Conservation (phyloP, 257 asterid species). For the Capsicum baccatum region DNA sequence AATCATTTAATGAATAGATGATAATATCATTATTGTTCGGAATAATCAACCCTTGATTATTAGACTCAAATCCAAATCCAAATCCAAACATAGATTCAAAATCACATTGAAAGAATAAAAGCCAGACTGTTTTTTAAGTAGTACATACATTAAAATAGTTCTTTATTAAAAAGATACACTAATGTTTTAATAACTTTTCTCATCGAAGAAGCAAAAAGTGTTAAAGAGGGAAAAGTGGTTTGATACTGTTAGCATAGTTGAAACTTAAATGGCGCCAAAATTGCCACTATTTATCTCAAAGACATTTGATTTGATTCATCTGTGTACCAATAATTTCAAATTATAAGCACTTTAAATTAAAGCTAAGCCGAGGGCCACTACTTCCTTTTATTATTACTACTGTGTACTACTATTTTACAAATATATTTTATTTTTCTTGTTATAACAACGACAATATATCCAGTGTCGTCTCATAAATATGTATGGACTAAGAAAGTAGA, state of each 20-base stretch:
- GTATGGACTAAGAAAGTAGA: not conserved
- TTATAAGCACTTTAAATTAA: constrained; percentile 20
- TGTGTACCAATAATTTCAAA: constrained; percentile 27
- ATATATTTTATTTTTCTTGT: not conserved
- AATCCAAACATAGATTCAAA: not conserved
- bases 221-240: not conserved
- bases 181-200: not conserved
- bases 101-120: not conserved
- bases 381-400: not conserved
- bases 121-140: not conserved
- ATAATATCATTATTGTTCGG: not conserved
- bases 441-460: not conserved
- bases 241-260: constrained; percentile 3
- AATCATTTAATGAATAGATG: not conserved
- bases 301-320: constrained; percentile 22
- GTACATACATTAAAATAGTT: not conserved
- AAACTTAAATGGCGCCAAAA: constrained; percentile 41
- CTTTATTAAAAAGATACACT: not conserved
- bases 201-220: not conserved
- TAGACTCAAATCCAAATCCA: not conserved
- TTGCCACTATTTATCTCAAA: not conserved
- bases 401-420: not conserved
- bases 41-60: not conserved
- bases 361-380: not conserved
- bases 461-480: not conserved